Evolutionary conservation across 805 yeast genomes (phyloP).

Genomic region (Pichia paraexigua): DNA sequence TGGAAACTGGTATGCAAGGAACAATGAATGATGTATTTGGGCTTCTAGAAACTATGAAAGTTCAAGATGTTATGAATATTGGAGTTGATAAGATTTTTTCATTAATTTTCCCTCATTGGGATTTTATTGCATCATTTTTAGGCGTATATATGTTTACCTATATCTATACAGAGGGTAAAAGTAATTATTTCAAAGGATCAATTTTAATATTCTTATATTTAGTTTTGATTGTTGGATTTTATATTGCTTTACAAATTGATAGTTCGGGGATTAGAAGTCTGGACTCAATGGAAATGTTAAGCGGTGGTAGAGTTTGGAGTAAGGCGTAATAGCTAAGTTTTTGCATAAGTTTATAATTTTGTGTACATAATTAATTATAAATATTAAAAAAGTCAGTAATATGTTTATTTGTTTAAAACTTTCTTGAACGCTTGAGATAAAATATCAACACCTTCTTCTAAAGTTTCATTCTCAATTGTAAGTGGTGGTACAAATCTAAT

Average conservation of each 20-base stretch:
- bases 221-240: slow-evolving; percentile 75
- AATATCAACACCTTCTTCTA: slow-evolving; percentile 63
- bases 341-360: background rate
- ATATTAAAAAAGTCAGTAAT: background rate
- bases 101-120: slow-evolving; percentile 93
- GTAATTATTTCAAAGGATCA: slow-evolving; percentile 93
- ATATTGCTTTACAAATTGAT: slow-evolving; percentile 43
- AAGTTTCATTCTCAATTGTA: slow-evolving; percentile 63
- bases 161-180: slow-evolving; percentile 92
- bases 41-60: background rate
- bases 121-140: slow-evolving; percentile 72
- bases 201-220: slow-evolving; percentile 72
- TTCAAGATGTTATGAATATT: background rate
- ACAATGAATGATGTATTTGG: slow-evolving; percentile 1
- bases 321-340: background rate
- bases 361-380: background rate
- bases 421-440: slow-evolving; percentile 48
- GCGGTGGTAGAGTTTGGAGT: slow-evolving; percentile 4
- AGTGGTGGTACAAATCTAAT: slow-evolving; percentile 89
- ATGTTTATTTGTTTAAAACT: slow-evolving; percentile 14
- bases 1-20: background rate
- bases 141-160: slow-evolving; percentile 88
- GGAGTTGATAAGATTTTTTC: slow-evolving; percentile 47
- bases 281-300: background rate
- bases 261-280: slow-evolving; percentile 8